Conservation (phyloP, 192 early-diverging fungal species). For the Dissophora globulifera region DNA sequence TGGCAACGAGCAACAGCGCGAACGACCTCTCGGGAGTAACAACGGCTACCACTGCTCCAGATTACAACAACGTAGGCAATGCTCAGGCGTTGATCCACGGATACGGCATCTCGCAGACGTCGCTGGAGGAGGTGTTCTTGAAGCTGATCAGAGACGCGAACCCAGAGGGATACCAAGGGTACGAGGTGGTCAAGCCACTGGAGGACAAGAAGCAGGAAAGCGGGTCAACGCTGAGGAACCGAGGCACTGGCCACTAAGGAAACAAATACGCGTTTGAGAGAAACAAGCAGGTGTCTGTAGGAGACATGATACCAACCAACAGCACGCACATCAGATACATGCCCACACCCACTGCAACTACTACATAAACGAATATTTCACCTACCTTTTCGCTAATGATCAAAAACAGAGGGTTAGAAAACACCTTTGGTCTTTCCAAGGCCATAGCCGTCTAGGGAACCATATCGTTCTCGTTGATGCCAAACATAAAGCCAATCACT, state of each 20-base stretch:
- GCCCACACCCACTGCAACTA: too few species aligned
- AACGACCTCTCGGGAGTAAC: not conserved
- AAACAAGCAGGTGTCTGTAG: too few species aligned
- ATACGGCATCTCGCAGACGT: conserved; percentile 75
- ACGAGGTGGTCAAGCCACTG: conserved; percentile 26
- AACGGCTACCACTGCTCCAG: not conserved
- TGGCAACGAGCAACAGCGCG: not conserved
- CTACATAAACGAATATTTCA: too few species aligned
- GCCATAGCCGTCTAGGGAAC: too few species aligned
- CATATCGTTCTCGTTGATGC: too few species aligned
- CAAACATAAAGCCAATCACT: too few species aligned
- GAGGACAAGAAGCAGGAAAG: conserved; percentile 28
- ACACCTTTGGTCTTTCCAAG: too few species aligned
- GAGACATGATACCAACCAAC: too few species aligned
- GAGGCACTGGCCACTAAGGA: conserved; percentile 9
- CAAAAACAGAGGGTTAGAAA: not conserved
- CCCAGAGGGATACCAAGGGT: conserved; percentile 55
- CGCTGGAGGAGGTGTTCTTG: conserved; percentile 80
- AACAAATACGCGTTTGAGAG: too few species aligned
- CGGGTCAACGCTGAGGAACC: conserved; percentile 28
- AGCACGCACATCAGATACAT: too few species aligned
- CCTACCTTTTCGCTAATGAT: too few species aligned
- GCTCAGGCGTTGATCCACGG: conserved; percentile 23
- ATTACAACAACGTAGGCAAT: not conserved
- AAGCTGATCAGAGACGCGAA: conserved; percentile 58